These are phyloP conservation scores for Moelleriella libera DNA, from an alignment of 2,329 filamentous ascomycete species.

Conservation along the genomic window DNA sequence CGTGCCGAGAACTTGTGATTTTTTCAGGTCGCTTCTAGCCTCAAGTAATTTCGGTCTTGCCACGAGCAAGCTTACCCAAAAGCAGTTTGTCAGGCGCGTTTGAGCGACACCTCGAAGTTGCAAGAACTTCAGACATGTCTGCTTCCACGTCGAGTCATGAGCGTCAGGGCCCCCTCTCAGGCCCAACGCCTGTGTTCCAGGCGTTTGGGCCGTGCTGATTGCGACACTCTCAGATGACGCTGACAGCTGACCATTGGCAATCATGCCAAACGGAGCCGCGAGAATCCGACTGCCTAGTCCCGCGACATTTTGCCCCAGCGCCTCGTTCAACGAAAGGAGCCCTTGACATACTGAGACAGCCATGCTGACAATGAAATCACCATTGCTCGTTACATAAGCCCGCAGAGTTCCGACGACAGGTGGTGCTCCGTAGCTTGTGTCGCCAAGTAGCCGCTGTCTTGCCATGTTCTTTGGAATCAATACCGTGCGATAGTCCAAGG, in stretches of 20 bases:
- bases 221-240: slow-evolving; percentile 9
- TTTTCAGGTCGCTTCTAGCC: slow-evolving; percentile 25
- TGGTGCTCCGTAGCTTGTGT: slow-evolving; percentile 6
- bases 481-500: slow-evolving; percentile 38
- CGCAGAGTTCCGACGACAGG: slow-evolving; percentile 34
- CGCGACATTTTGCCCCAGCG: slow-evolving; percentile 21
- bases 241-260: slow-evolving; percentile 14
- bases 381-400: slow-evolving; percentile 41
- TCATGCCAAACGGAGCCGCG: slow-evolving; percentile 38
- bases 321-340: slow-evolving; percentile 31
- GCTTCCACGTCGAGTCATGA: slow-evolving; percentile 31
- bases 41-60: slow-evolving; percentile 29
- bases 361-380: slow-evolving; percentile 35
- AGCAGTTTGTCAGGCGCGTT: slow-evolving; percentile 25
- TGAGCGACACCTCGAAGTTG: slow-evolving; percentile 34
- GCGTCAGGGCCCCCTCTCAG: slow-evolving; percentile 24
- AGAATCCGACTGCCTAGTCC: slow-evolving; percentile 31
- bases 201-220: slow-evolving; percentile 32
- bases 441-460: slow-evolving; percentile 7
- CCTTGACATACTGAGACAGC: slow-evolving; percentile 32
- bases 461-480: slow-evolving; percentile 22
- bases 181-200: slow-evolving; percentile 35
- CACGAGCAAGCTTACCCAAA: slow-evolving; percentile 38
- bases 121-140: slow-evolving; percentile 34
- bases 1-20: slow-evolving; percentile 18